Evolutionary conservation across 2,329 filamentous ascomycete genomes (phyloP).

Genomic region (Paradendryphiella salina): DNA sequence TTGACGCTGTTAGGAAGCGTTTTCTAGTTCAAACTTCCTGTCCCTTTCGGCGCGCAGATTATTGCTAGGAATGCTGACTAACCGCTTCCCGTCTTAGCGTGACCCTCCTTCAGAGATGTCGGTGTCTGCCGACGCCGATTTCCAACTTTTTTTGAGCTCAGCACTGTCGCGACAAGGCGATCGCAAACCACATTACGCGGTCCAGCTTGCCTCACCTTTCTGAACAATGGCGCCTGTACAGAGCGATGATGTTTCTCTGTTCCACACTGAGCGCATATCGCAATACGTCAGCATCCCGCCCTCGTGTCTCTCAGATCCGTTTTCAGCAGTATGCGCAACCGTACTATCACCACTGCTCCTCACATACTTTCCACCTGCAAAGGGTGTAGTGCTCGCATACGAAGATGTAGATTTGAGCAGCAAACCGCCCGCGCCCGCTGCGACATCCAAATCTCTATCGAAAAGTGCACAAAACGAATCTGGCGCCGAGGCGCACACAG

Average conservation of each 20-base stretch:
- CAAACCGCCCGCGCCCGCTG: conserved; percentile 46
- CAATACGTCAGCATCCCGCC: conserved; percentile 78
- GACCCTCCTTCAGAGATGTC: conserved; percentile 17
- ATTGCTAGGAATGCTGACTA: not conserved
- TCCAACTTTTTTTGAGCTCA: conserved; percentile 35
- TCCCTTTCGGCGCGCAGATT: not conserved
- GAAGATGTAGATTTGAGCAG: conserved; percentile 68
- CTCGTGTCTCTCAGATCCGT: conserved; percentile 67
- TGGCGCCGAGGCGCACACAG: conserved; percentile 1
- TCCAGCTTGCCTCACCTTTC: not conserved
- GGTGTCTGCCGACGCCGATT: conserved; percentile 25
- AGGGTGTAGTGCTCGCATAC: conserved; percentile 76
- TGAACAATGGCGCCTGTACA: conserved; percentile 35
- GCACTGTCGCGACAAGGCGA: conserved; percentile 11
- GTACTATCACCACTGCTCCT: conserved; percentile 75
- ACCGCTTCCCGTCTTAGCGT: conserved; percentile 9
- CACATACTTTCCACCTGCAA: conserved; percentile 72
- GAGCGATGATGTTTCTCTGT: conserved; percentile 51
- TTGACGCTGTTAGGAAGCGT: not conserved
- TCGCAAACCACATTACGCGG: conserved; percentile 22
- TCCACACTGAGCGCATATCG: conserved; percentile 77
- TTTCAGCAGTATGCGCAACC: conserved; percentile 72
- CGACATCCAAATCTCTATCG: conserved; percentile 10
- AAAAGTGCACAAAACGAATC: conserved; percentile 14
- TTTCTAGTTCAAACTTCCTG: not conserved